Evolutionary conservation across 164 flowering plant species (phyloP), one percentile per base, ranked within the genome.

Genomic region (Piper betle): DNA sequence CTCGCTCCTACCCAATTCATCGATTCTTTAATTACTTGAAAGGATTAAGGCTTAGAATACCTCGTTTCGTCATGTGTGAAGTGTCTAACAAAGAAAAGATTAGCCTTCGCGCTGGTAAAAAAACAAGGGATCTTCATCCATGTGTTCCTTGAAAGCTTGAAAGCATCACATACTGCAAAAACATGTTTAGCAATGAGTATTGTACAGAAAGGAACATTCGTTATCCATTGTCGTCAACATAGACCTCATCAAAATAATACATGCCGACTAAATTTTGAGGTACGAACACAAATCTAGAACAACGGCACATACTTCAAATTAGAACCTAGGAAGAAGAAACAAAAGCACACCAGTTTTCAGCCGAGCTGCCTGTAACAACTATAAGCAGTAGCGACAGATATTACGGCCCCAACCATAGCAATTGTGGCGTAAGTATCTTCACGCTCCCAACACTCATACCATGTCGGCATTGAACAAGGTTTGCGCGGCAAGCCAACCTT

Each of bases 401-500:
- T 76, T 11, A 77, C 80, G 64, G 97, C 99, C 67, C 77, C 81
- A 4, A 80, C 74, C 58, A 88, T 95, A 41, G 97, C 85, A 57
- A 90, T 76, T 58, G 85, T 82, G 20, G 96, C 93, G 68, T 82
- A 88, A 38, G 96, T 88, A 71, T 93, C 99, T 64, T 93, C 99
- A 6, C 81, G 75, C 60, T 93, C 97, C 97, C 97, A 93, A 69
- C 72, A 80, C 77, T 88, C 95, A 18, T 79, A 67, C 95, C 93
- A 93, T 5, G 96, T 79, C 18, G 92, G 90, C 78, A 73, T 76
- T 0, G 80, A 62, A 67, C 84, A 80, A 5, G 75, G 77, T 73
- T 71, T 87, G 43, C 84, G 79, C 15, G 77, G 40, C 37, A 66
- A 53, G 64, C 68, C 75, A 43, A 58, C 78, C 40, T 52, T 66